A percentile compares a stretch with the other conserved stretches of the same genome.
These are phyloP conservation scores for Pseudogymnoascus sp. DNA, from an alignment of 2,329 filamentous ascomycete genomes.

Conservation along the genomic window DNA sequence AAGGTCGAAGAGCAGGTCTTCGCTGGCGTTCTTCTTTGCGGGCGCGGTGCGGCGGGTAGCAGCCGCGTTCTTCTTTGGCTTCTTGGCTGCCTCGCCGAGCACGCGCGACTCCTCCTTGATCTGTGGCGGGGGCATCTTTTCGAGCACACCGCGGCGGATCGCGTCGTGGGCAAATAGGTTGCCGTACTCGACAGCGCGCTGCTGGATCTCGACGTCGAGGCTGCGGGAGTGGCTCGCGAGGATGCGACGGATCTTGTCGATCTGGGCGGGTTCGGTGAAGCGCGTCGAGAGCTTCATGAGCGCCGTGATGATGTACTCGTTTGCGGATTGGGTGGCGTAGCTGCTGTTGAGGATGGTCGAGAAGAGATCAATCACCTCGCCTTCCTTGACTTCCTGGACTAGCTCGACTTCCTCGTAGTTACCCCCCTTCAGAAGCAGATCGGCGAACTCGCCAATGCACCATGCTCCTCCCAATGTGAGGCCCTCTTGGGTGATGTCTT, in stretches of 20 bases:
- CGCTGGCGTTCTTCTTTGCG: constrained; percentile 73
- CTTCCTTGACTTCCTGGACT: constrained; percentile 71
- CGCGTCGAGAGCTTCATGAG: constrained; percentile 92
- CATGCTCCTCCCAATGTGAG: constrained; percentile 87
- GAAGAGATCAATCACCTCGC: constrained; percentile 89
- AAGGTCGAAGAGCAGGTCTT: constrained; percentile 84
- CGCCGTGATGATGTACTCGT: constrained; percentile 92
- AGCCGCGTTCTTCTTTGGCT: constrained; percentile 56
- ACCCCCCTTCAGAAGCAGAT: constrained; percentile 78
- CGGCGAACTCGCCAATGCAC: constrained; percentile 96
- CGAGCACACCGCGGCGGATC: constrained; percentile 80
- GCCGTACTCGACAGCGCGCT: constrained; percentile 88
- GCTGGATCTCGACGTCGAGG: constrained; percentile 90
- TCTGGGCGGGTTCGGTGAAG: constrained; percentile 71
- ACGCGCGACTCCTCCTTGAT: constrained; percentile 94
- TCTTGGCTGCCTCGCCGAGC: constrained; percentile 68
- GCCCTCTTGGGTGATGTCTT: constrained; percentile 96
- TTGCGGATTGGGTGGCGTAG: constrained; percentile 83
- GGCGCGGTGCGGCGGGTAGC: constrained; percentile 67
- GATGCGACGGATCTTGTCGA: constrained; percentile 75
- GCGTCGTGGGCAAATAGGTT: constrained; percentile 90
- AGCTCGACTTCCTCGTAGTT: constrained; percentile 93
- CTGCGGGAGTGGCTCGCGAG: constrained; percentile 74
- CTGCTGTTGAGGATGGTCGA: constrained; percentile 86
- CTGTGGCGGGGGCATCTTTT: constrained; percentile 96